Conservation (phyloP, 345 rosid species). For the Diplotaxis tenuifolia region DNA sequence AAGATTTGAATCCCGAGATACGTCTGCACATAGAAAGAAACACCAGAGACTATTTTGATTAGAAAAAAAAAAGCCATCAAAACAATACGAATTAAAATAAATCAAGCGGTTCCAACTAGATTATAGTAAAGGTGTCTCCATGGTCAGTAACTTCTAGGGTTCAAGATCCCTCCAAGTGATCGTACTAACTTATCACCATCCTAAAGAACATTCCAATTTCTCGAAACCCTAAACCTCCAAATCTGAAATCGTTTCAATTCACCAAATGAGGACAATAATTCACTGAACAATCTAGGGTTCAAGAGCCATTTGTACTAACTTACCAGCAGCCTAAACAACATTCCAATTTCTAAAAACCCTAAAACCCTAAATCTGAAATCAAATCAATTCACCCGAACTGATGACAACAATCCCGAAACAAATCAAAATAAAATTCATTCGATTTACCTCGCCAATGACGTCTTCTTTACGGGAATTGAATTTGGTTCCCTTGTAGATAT, state of each 20-base stretch:
- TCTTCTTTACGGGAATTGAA: conserved; percentile 93
- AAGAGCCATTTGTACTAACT: neutral
- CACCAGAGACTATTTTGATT: too few relatives aligned
- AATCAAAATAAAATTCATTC: neutral
- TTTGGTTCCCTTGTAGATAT: conserved; percentile 89
- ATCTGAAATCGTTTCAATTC: conserved; percentile 7
- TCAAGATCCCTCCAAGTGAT: neutral
- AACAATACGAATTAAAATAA: neutral
- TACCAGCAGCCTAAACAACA: neutral
- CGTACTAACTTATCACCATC: neutral
- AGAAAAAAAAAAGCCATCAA: neutral
- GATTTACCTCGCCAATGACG: conserved; percentile 71
- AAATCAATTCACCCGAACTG: neutral
- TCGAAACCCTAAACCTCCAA: conserved; percentile 34
- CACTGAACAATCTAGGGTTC: too few relatives aligned
- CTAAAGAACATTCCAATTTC: neutral
- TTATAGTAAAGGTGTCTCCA: too few relatives aligned
- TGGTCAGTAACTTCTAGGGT: too few relatives aligned
- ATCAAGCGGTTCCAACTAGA: neutral
- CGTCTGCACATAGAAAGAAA: conserved; percentile 48
- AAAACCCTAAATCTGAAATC: conserved; percentile 27
- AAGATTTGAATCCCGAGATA: conserved; percentile 89
- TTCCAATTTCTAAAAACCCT: conserved; percentile 25
- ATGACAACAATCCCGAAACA: neutral
- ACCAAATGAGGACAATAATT: neutral